These are phyloP conservation scores for Pogostemon cablin DNA, from an alignment of 257 asterid species.

Conservation along the genomic window DNA sequence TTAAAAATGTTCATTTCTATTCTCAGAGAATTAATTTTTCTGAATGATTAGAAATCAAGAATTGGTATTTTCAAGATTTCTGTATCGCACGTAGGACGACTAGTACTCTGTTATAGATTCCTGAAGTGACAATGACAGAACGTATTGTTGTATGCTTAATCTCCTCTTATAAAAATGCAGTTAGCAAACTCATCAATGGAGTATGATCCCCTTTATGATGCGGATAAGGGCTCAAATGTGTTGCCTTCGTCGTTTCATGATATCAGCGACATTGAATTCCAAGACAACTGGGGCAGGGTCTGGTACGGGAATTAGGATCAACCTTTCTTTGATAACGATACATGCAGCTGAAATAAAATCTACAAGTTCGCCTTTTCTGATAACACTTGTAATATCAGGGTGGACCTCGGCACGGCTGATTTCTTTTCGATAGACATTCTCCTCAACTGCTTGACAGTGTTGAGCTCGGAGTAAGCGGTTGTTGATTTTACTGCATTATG, in stretches of 20 bases:
- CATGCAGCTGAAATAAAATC: background rate
- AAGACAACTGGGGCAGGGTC: slow-evolving; percentile 94
- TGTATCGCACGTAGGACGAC: background rate
- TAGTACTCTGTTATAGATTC: background rate
- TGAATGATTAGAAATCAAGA: too few species aligned
- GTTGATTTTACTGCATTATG: background rate
- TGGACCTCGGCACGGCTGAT: slow-evolving; percentile 95
- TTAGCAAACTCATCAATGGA: slow-evolving; percentile 79
- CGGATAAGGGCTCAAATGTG: slow-evolving; percentile 76
- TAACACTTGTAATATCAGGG: slow-evolving; percentile 51
- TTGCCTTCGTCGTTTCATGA: slow-evolving; percentile 96
- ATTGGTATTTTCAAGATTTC: too few species aligned
- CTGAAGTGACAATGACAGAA: background rate
- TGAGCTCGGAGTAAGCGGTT: slow-evolving; percentile 89
- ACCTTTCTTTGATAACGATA: background rate
- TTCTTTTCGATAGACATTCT: slow-evolving; percentile 86
- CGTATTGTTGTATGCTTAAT: background rate
- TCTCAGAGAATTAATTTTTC: background rate
- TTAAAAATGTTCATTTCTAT: background rate
- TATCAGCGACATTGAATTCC: slow-evolving; percentile 86
- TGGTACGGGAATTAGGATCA: slow-evolving; percentile 54
- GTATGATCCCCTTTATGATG: slow-evolving; percentile 80
- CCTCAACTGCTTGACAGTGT: slow-evolving; percentile 88
- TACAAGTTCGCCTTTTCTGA: background rate
- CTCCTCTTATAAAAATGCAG: slow-evolving; percentile 44